phyloP scores from a whole-genome alignment of 495 filamentous ascomycete genomes.

The Filosporella fistucella region DNA sequence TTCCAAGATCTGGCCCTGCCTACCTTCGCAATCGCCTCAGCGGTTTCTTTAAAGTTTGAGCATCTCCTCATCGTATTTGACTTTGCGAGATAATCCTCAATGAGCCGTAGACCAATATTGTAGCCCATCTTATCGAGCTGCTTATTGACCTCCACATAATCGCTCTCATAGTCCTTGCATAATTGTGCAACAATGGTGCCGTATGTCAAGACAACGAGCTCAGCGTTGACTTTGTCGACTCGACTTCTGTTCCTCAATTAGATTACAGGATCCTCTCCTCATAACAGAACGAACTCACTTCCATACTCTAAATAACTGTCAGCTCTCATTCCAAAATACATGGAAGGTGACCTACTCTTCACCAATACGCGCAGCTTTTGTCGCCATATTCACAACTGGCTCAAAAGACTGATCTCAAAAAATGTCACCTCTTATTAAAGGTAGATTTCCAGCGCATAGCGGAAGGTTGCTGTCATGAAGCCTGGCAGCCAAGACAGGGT shows the following conservation, averaged over 20 bases:
- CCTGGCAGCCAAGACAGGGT: not conserved
- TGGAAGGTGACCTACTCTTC: slow-evolving; percentile 75
- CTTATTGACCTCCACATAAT: slow-evolving; percentile 93
- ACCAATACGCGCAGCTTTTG: slow-evolving; percentile 86
- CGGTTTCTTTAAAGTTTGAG: slow-evolving; percentile 89
- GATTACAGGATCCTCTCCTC: not conserved
- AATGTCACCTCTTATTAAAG: not conserved
- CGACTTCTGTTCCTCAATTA: slow-evolving; percentile 43
- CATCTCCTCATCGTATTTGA: slow-evolving; percentile 78
- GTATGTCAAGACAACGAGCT: slow-evolving; percentile 95
- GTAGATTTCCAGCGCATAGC: not conserved
- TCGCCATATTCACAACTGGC: slow-evolving; percentile 39
- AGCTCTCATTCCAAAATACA: slow-evolving; percentile 3
- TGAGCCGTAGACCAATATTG: slow-evolving; percentile 92
- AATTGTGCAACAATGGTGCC: slow-evolving; percentile 96
- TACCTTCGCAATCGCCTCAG: slow-evolving; percentile 94
- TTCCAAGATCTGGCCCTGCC: not conserved
- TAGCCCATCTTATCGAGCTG: slow-evolving; percentile 99
- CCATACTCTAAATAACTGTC: slow-evolving; percentile 69
- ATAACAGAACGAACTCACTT: slow-evolving; percentile 64
- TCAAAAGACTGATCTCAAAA: not conserved
- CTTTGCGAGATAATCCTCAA: slow-evolving; percentile 97
- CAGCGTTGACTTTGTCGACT: slow-evolving; percentile 74
- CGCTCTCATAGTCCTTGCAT: slow-evolving; percentile 89
- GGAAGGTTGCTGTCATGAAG: too few relatives aligned